Conservation (phyloP, 441 rosid genomes). For the Adansonia madagascariensis region DNA sequence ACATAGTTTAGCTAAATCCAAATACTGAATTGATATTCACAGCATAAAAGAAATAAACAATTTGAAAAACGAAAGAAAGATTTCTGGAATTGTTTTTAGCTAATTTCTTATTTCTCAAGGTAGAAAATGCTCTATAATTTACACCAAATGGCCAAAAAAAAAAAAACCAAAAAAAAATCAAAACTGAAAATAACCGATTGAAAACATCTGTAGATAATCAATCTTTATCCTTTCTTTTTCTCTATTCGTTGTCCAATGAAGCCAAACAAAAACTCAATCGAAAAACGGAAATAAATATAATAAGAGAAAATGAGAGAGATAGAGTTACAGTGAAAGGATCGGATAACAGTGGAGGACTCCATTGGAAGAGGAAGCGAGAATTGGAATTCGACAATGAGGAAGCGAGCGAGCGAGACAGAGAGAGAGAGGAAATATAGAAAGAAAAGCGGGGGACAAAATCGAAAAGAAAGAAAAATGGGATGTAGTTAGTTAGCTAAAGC, state of each 20-base stretch:
- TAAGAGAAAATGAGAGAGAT: constrained; percentile 1
- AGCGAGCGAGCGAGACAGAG: not conserved
- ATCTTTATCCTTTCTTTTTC: not conserved
- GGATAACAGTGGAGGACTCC: constrained; percentile 72
- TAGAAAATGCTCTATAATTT: not conserved
- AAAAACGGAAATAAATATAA: not conserved
- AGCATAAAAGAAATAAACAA: not conserved
- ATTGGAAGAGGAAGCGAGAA: constrained; percentile 41
- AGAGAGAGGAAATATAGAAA: constrained; percentile 27
- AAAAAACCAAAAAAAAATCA: not conserved
- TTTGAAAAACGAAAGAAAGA: constrained; percentile 3
- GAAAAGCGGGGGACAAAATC: constrained; percentile 10
- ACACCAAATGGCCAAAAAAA: not conserved
- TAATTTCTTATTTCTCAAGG: not conserved
- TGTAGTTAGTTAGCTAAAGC: constrained; percentile 23
- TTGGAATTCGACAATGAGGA: not conserved
- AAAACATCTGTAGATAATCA: not conserved
- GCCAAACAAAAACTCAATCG: constrained; percentile 21
- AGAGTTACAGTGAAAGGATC: constrained; percentile 59
- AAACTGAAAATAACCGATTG: not conserved
- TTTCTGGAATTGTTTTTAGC: constrained; percentile 12
- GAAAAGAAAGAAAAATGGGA: constrained; percentile 6
- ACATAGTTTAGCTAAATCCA: not conserved
- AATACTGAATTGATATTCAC: not conserved
- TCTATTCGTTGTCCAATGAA: not conserved